phyloP scores from a whole-genome alignment of 805 yeast genomes.

The Kodamaea laetipori region DNA sequence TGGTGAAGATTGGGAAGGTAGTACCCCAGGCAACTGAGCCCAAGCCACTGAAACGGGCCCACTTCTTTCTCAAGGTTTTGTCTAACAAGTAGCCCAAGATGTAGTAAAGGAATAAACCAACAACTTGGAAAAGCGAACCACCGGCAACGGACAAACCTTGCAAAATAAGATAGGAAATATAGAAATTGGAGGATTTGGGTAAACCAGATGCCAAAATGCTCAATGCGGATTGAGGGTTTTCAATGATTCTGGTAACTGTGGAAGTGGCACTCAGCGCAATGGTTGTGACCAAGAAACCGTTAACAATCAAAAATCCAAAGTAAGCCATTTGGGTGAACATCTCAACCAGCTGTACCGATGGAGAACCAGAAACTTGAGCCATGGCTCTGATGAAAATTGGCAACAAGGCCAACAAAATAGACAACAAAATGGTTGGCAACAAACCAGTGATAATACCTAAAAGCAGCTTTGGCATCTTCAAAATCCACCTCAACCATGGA shows the following conservation, averaged over 20 bases:
- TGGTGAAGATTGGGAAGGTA: slow-evolving; percentile 71
- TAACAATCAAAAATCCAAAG: slow-evolving; percentile 87
- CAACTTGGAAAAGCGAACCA: slow-evolving; percentile 73
- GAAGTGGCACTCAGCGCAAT: slow-evolving; percentile 83
- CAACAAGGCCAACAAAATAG: slow-evolving; percentile 80
- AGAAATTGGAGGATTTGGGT: slow-evolving; percentile 91
- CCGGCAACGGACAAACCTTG: slow-evolving; percentile 80
- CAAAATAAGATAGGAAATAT: slow-evolving; percentile 76
- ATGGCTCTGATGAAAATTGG: slow-evolving; percentile 79
- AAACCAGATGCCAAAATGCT: slow-evolving; percentile 68
- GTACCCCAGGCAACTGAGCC: slow-evolving; percentile 71
- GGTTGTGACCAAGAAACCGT: slow-evolving; percentile 84
- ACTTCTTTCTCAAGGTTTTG: slow-evolving; percentile 66
- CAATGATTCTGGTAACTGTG: slow-evolving; percentile 66
- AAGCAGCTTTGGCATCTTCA: slow-evolving; percentile 67
- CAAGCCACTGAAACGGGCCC: slow-evolving; percentile 56
- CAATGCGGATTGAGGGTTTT: slow-evolving; percentile 73
- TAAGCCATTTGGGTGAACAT: slow-evolving; percentile 84
- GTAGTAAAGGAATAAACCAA: slow-evolving; percentile 59
- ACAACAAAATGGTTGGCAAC: slow-evolving; percentile 78
- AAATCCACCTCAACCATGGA: slow-evolving; percentile 73
- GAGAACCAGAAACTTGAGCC: slow-evolving; percentile 74
- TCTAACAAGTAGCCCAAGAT: slow-evolving; percentile 60
- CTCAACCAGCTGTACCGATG: slow-evolving; percentile 74
- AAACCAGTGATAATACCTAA: slow-evolving; percentile 87